Evolutionary conservation across 1,284 basidiomycete species (phyloP).

Genomic region (Inonotus hispidus): DNA sequence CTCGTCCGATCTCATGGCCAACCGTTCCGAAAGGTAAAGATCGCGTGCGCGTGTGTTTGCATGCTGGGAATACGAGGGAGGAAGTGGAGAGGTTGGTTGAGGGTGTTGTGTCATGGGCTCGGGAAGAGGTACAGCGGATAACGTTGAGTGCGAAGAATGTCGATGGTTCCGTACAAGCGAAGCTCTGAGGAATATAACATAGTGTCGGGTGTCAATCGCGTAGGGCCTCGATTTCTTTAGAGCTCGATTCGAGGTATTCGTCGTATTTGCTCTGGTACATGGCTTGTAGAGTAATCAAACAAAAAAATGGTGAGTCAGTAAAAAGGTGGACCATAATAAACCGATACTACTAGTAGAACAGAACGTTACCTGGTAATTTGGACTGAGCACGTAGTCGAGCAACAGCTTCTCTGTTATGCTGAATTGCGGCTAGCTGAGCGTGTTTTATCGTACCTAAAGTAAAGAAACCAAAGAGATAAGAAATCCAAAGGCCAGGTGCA

Average conservation of each 20-base stretch:
- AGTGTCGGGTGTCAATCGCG: slow-evolving; percentile 41
- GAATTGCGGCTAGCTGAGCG: slow-evolving; percentile 65
- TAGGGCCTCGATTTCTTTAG: slow-evolving; percentile 53
- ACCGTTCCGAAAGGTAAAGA: slow-evolving; percentile 82
- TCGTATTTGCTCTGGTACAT: slow-evolving; percentile 56
- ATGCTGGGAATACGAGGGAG: slow-evolving; percentile 62
- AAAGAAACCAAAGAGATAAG: background rate
- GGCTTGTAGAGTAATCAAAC: slow-evolving; percentile 29
- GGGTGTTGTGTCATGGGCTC: slow-evolving; percentile 48
- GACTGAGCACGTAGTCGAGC: slow-evolving; percentile 54
- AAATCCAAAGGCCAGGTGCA: background rate
- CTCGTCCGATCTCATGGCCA: slow-evolving; percentile 77
- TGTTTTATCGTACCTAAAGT: slow-evolving; percentile 71
- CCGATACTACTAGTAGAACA: background rate
- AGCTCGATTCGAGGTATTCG: slow-evolving; percentile 49
- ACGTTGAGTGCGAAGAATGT: background rate
- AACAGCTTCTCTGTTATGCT: slow-evolving; percentile 62
- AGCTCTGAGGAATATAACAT: slow-evolving; percentile 3
- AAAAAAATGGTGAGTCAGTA: background rate
- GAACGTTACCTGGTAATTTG: slow-evolving; percentile 43
- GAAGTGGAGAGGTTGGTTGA: slow-evolving; percentile 57
- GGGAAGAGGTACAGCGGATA: background rate
- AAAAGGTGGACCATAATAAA: background rate
- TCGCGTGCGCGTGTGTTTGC: slow-evolving; percentile 81
- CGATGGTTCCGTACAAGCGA: slow-evolving; percentile 8